Conservation (phyloP, 345 rosid species). For the Syzygium aromaticum region DNA sequence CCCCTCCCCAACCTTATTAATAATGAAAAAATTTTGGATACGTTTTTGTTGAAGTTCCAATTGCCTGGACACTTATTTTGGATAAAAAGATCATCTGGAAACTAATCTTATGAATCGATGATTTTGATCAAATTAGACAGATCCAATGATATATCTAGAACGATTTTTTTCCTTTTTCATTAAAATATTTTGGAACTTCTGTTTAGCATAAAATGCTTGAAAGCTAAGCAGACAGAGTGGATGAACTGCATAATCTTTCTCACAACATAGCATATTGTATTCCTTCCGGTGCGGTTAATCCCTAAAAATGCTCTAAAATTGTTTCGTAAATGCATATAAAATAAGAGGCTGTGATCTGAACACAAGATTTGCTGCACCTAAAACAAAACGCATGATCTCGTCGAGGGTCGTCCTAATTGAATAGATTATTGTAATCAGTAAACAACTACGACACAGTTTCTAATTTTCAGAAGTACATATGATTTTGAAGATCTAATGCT, state of each 20-base stretch:
- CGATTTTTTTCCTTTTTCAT: too few species aligned
- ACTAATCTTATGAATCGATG: neutral
- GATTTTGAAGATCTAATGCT: too few species aligned
- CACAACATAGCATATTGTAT: neutral
- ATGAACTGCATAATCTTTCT: neutral
- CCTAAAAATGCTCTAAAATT: neutral
- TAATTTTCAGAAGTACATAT: too few species aligned
- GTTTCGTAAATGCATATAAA: too few species aligned
- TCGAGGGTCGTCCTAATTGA: too few species aligned
- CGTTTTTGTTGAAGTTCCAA: too few species aligned
- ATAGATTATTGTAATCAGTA: too few species aligned
- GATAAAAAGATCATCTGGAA: neutral
- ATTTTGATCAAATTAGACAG: neutral
- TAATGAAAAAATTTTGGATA: too few species aligned
- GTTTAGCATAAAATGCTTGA: neutral
- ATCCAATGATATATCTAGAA: too few species aligned
- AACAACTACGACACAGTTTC: neutral
- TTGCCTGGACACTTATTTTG: too few species aligned
- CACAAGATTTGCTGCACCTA: neutral
- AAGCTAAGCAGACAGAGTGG: neutral
- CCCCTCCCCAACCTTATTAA: too few species aligned
- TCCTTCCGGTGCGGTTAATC: neutral
- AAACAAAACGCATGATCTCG: neutral
- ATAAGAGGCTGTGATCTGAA: neutral
- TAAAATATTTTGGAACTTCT: neutral